Percentiles rank a stretch among this genome's conserved stretches.
These are phyloP conservation scores for Ricinus communis DNA, from an alignment of 345 rosid genomes.

Conservation along the genomic window DNA sequence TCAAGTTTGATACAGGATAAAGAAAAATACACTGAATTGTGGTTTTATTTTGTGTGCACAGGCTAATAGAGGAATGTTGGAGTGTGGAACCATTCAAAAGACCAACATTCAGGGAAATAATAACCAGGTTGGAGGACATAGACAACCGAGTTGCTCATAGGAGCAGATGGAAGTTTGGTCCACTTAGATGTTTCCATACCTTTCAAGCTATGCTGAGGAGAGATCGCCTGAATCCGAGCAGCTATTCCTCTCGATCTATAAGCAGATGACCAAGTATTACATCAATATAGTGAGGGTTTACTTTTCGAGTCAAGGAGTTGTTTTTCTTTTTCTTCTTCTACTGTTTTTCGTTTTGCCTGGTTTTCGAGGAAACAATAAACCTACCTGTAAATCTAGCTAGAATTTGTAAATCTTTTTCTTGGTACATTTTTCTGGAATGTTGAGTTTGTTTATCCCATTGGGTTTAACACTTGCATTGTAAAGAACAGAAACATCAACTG, in stretches of 20 bases:
- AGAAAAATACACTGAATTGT: too few relatives aligned
- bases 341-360: too few relatives aligned
- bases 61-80: conserved; percentile 81
- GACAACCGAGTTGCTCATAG: conserved; percentile 41
- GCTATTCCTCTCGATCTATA: conserved; percentile 50
- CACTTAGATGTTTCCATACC: conserved; percentile 49
- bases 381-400: too few relatives aligned
- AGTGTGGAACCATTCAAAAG: conserved; percentile 57
- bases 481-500: too few relatives aligned
- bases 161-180: conserved; percentile 58
- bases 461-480: too few relatives aligned
- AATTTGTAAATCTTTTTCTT: too few relatives aligned
- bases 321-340: too few relatives aligned
- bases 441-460: too few relatives aligned
- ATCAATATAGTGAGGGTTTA: neutral
- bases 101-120: conserved; percentile 68
- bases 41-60: conserved; percentile 28
- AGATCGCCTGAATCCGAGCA: conserved; percentile 52
- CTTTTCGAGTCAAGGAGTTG: too few relatives aligned
- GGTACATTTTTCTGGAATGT: too few relatives aligned
- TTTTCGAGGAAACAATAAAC: too few relatives aligned
- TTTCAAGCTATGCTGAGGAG: conserved; percentile 43
- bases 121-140: conserved; percentile 49
- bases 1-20: too few relatives aligned
- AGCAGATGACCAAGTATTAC: conserved; percentile 31